Evolutionary conservation across 345 rosid species (phyloP).

Genomic region (Cochlearia excelsa): DNA sequence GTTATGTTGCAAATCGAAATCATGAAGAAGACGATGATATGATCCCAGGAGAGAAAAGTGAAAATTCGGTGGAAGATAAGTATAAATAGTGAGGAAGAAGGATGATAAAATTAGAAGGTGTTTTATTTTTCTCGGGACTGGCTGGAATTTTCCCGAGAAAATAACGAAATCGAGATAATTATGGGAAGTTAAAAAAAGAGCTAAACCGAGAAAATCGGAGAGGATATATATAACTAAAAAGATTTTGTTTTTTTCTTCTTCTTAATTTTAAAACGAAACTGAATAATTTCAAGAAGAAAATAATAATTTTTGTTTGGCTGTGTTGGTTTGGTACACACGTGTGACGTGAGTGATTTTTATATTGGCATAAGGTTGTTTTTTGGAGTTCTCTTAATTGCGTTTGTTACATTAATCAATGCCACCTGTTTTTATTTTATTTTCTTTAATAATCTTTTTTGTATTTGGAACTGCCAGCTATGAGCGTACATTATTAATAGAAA

Average conservation of each 20-base stretch:
- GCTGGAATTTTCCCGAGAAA: conserved; percentile 15
- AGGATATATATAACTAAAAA: conserved; percentile 15
- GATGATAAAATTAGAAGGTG: conserved; percentile 16
- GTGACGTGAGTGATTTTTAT: no score
- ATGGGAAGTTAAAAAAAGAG: background rate
- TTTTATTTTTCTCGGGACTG: conserved; percentile 4
- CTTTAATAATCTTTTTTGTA: no score
- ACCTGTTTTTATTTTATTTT: no score
- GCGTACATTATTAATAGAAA: no score
- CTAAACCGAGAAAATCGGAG: conserved; percentile 8
- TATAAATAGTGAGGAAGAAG: conserved; percentile 10
- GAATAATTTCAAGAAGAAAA: background rate
- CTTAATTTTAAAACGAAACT: background rate
- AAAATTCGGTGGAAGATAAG: background rate
- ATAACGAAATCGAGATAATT: conserved; percentile 12
- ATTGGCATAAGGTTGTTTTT: no score
- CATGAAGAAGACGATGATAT: background rate
- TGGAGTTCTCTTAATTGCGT: no score
- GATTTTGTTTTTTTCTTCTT: background rate
- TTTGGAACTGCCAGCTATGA: no score
- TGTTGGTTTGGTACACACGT: no score
- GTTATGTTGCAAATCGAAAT: conserved; percentile 22
- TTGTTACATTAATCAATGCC: no score
- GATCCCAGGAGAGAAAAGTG: conserved; percentile 9
- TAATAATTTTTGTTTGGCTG: background rate